Conservation (phyloP, 768 basidiomycete genomes). For the Tulasnella sp. region DNA sequence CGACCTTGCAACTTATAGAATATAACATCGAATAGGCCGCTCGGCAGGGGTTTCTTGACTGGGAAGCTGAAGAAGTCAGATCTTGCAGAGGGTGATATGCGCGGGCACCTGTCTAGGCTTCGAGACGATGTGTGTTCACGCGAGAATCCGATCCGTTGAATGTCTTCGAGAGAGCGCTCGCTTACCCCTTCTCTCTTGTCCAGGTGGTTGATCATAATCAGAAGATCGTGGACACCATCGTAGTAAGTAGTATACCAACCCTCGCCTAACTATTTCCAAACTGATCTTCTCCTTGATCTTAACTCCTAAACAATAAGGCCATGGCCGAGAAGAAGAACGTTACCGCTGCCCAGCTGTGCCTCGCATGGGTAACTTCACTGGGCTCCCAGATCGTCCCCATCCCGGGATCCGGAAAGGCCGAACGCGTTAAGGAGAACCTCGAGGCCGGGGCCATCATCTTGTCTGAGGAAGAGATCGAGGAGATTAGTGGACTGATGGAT, state of each 20-base stretch:
- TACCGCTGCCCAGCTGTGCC: conserved; percentile 30
- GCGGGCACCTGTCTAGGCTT: conserved; percentile 26
- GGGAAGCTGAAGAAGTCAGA: conserved; percentile 28
- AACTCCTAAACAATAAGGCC: not conserved
- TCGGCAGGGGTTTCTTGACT: conserved; percentile 26
- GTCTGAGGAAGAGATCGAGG: conserved; percentile 32
- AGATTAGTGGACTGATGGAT: conserved; percentile 33
- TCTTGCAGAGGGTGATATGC: conserved; percentile 28
- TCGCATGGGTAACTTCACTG: conserved; percentile 31
- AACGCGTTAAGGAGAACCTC: conserved; percentile 39
- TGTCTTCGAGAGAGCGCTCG: not conserved
- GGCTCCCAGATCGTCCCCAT: conserved; percentile 23
- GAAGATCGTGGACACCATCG: conserved; percentile 29
- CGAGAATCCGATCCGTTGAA: not conserved
- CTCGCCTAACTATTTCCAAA: not conserved
- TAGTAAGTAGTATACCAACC: not conserved
- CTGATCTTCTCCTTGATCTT: not conserved
- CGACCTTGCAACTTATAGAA: not conserved
- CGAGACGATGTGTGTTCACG: conserved; percentile 23
- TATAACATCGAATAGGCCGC: not conserved
- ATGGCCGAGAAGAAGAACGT: conserved; percentile 31
- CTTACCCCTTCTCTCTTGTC: not conserved
- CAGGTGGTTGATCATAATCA: conserved; percentile 30
- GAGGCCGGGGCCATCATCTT: conserved; percentile 36
- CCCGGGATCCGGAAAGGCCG: conserved; percentile 30